Percentiles rank a stretch among this genome's conserved stretches.
phyloP scores from a whole-genome alignment of 768 basidiomycete genomes.

The Kwoniella sp. region DNA sequence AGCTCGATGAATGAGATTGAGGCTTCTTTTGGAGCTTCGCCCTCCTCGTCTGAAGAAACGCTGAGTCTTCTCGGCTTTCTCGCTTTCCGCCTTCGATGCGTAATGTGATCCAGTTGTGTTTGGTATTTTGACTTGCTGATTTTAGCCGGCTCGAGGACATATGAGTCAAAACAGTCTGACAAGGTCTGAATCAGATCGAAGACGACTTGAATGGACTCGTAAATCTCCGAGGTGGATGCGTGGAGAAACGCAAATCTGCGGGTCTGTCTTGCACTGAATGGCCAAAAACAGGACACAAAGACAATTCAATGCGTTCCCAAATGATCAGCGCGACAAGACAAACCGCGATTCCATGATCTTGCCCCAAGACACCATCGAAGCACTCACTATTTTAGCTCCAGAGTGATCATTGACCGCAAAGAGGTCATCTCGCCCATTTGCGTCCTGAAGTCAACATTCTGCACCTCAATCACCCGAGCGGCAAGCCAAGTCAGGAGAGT shows the following conservation, averaged over 20 bases:
- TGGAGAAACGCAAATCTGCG: slow-evolving; percentile 33
- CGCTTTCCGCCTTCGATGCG: background rate
- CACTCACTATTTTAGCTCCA: slow-evolving; percentile 44
- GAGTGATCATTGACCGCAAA: slow-evolving; percentile 35
- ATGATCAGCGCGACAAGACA: no score
- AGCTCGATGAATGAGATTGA: slow-evolving; percentile 22
- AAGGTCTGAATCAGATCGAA: slow-evolving; percentile 24
- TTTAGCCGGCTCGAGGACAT: background rate
- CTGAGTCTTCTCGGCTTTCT: background rate
- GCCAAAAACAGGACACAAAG: no score
- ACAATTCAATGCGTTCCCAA: no score
- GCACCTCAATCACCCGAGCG: slow-evolving; percentile 31
- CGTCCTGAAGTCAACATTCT: slow-evolving; percentile 19
- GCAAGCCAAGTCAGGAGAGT: slow-evolving; percentile 33
- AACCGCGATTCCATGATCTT: no score
- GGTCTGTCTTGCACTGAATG: slow-evolving; percentile 24
- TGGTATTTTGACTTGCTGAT: background rate
- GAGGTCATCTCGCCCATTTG: slow-evolving; percentile 27
- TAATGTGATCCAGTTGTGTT: background rate
- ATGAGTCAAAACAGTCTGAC: slow-evolving; percentile 14
- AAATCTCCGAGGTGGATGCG: slow-evolving; percentile 22
- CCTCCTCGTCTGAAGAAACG: slow-evolving; percentile 16
- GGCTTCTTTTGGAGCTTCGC: background rate
- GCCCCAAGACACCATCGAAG: no score
- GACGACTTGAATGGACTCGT: slow-evolving; percentile 25